Conservation (phyloP, 345 rosid species). For the Citropsis articulata region DNA sequence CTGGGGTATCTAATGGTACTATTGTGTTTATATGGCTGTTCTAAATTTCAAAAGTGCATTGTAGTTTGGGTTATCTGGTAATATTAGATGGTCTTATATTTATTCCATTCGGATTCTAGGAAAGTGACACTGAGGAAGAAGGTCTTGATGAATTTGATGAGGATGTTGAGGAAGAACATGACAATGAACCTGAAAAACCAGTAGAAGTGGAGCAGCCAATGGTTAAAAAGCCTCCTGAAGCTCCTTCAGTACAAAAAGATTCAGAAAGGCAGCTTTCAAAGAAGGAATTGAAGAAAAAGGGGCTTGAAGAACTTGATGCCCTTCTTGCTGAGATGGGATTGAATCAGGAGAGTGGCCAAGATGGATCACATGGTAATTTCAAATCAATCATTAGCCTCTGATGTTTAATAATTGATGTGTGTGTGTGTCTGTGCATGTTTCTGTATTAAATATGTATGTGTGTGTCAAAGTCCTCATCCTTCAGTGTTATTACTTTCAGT, state of each 20-base stretch:
- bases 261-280: constrained; percentile 57
- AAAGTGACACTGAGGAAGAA: constrained; percentile 51
- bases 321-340: constrained; percentile 53
- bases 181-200: constrained; percentile 30
- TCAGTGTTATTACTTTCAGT: not conserved
- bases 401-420: too few relatives aligned
- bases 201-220: constrained; percentile 26
- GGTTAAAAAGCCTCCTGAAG: constrained; percentile 31
- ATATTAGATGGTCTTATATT: not conserved
- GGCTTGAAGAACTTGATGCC: constrained; percentile 60
- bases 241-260: constrained; percentile 29
- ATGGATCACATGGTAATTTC: constrained; percentile 38
- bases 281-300: constrained; percentile 64
- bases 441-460: not conserved
- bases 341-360: constrained; percentile 23
- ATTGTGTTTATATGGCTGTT: not conserved
- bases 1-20: not conserved
- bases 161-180: constrained; percentile 50
- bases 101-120: constrained; percentile 29
- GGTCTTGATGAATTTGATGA: constrained; percentile 45
- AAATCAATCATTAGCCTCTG: not conserved
- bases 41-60: constrained; percentile 1
- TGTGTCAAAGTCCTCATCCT: not conserved
- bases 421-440: too few relatives aligned
- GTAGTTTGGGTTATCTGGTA: not conserved